phyloP scores from a whole-genome alignment of 805 yeast species.

The Candida nanaspora region DNA sequence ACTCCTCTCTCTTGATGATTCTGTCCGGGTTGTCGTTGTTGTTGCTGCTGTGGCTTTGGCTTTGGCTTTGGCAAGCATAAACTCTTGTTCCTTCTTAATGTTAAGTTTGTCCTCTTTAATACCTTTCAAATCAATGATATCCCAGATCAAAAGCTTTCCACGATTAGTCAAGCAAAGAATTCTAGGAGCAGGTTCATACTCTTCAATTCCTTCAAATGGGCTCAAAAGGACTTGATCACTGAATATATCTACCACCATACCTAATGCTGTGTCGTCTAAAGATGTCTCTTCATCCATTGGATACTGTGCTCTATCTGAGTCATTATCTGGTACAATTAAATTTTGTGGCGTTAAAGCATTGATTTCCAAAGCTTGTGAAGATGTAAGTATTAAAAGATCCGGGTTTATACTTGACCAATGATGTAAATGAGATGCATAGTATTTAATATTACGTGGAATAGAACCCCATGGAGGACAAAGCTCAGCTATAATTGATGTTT shows the following conservation, averaged over 20 bases:
- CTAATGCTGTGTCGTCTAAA: slow-evolving; percentile 66
- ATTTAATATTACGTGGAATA: slow-evolving; percentile 36
- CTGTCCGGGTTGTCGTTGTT: too few relatives aligned
- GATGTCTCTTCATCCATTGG: slow-evolving; percentile 63
- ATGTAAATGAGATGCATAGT: slow-evolving; percentile 34
- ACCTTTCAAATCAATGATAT: slow-evolving; percentile 50
- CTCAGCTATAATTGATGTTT: slow-evolving; percentile 29
- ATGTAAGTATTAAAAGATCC: slow-evolving; percentile 39
- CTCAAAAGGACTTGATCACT: slow-evolving; percentile 35
- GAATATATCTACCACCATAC: slow-evolving; percentile 56
- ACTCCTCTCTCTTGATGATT: too few relatives aligned
- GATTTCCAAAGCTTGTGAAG: slow-evolving; percentile 62
- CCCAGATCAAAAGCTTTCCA: slow-evolving; percentile 59
- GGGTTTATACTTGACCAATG: slow-evolving; percentile 32
- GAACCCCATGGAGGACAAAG: slow-evolving; percentile 48
- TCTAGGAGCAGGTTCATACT: slow-evolving; percentile 57
- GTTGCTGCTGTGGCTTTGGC: neutral
- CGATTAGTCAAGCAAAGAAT: slow-evolving; percentile 54
- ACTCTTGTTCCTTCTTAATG: slow-evolving; percentile 3
- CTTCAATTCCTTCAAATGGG: slow-evolving; percentile 55
- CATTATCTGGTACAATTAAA: slow-evolving; percentile 49
- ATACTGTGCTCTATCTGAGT: slow-evolving; percentile 62
- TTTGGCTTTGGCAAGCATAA: neutral
- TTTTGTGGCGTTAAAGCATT: slow-evolving; percentile 33
- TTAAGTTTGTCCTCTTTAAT: slow-evolving; percentile 30